Evolutionary conservation across 495 filamentous ascomycete genomes (phyloP).

Genomic region (Annulohypoxylon nitens): DNA sequence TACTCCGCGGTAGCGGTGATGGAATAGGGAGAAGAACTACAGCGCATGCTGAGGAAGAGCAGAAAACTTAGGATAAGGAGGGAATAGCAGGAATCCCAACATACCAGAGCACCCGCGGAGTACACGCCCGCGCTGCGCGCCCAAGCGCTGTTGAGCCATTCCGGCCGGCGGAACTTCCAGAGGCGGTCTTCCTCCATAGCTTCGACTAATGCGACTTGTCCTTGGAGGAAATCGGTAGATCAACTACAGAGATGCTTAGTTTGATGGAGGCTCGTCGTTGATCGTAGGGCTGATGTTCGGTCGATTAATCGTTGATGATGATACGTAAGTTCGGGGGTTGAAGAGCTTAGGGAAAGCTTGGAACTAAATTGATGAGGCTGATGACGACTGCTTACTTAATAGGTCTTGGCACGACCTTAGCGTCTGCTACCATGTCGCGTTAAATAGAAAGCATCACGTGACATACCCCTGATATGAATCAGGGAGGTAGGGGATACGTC

Average conservation of each 20-base stretch:
- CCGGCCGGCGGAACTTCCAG: constrained; percentile 82
- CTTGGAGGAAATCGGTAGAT: not conserved
- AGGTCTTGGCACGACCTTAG: constrained; percentile 19
- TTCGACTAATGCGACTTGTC: not conserved
- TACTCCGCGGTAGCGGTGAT: not conserved
- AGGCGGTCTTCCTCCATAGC: constrained; percentile 74
- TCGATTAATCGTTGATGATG: not conserved
- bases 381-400: constrained; percentile 30
- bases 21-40: not conserved
- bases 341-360: constrained; percentile 13
- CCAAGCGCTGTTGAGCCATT: constrained; percentile 91
- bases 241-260: not conserved
- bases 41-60: not conserved
- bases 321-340: constrained; percentile 4
- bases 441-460: not conserved
- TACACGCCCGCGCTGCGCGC: constrained; percentile 87
- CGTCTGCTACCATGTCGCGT: not conserved
- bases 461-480: constrained; percentile 7
- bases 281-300: not conserved
- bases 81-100: constrained; percentile 41
- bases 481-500: not conserved
- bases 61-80: not conserved
- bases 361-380: constrained; percentile 25
- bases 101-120: constrained; percentile 85
- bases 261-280: not conserved